Percentiles rank a stretch among this genome's conserved stretches.
phyloP scores from a whole-genome alignment of 2,329 filamentous ascomycete genomes.

The Hypoxylon sp. region DNA sequence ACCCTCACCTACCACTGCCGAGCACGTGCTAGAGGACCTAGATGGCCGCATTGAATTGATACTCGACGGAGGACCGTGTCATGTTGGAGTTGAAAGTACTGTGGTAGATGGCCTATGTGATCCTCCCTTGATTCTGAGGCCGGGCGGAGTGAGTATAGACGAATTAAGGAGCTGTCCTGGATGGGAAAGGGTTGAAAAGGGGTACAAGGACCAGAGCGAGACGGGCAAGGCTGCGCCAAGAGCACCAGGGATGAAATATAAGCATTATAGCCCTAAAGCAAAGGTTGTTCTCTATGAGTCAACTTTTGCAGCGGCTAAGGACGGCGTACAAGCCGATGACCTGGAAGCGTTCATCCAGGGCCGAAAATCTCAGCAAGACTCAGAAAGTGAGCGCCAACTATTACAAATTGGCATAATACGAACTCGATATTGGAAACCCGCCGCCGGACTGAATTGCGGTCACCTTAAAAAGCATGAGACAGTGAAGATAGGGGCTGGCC shows the following conservation, averaged over 20 bases:
- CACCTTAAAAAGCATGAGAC: slow-evolving; percentile 51
- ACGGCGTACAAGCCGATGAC: slow-evolving; percentile 56
- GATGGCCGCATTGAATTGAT: slow-evolving; percentile 86
- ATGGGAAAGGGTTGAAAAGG: slow-evolving; percentile 83
- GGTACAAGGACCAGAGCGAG: slow-evolving; percentile 82
- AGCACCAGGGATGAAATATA: slow-evolving; percentile 98
- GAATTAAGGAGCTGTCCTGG: slow-evolving; percentile 79
- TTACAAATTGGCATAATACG: slow-evolving; percentile 66
- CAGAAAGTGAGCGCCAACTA: slow-evolving; percentile 24
- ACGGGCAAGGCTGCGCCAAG: slow-evolving; percentile 75
- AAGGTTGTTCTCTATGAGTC: slow-evolving; percentile 85
- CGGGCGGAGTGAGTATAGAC: slow-evolving; percentile 88
- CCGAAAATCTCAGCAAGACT: slow-evolving; percentile 36
- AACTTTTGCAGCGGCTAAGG: slow-evolving; percentile 53
- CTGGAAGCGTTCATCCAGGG: slow-evolving; percentile 42
- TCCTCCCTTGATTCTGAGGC: slow-evolving; percentile 85
- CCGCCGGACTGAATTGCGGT: slow-evolving; percentile 57
- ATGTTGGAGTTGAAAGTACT: slow-evolving; percentile 94
- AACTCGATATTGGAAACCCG: slow-evolving; percentile 66
- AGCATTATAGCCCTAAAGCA: slow-evolving; percentile 94
- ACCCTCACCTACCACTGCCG: slow-evolving; percentile 90
- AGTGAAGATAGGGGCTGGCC: slow-evolving; percentile 44
- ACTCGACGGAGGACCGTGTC: slow-evolving; percentile 87
- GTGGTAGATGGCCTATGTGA: slow-evolving; percentile 90
- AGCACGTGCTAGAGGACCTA: slow-evolving; percentile 89